Percentiles rank a stretch among this genome's conserved stretches.
Evolutionary conservation across 257 asterid species (phyloP).

Genomic region (Lithospermum erythrorhizon): DNA sequence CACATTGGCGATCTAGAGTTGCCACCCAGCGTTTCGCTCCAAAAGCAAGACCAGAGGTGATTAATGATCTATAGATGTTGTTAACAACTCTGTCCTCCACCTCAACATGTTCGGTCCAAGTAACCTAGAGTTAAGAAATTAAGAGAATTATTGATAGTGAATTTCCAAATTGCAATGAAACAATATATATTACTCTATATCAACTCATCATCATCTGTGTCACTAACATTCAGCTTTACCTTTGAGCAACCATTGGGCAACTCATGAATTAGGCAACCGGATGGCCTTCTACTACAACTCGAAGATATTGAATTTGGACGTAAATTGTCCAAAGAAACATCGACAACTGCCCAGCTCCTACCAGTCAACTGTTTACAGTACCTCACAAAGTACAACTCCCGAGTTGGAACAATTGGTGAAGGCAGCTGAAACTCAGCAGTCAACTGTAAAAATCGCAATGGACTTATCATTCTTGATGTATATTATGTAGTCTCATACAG

Average conservation of each 20-base stretch:
- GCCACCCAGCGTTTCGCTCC: no score
- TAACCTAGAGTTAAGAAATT: no score
- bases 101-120: constrained; percentile 59
- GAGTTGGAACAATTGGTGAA: constrained; percentile 36
- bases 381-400: constrained; percentile 31
- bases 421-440: constrained; percentile 45
- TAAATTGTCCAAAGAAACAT: constrained; percentile 37
- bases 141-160: no score
- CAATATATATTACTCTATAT: no score
- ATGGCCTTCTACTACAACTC: constrained; percentile 43
- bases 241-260: constrained; percentile 30
- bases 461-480: no score
- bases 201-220: no score
- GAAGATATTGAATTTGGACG: not conserved
- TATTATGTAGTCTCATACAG: no score
- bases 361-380: constrained; percentile 23
- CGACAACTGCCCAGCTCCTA: constrained; percentile 42
- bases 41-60: constrained; percentile 40
- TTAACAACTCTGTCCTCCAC: constrained; percentile 20
- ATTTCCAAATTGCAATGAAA: no score
- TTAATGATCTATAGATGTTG: constrained; percentile 27
- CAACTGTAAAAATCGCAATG: no score
- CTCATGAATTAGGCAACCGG: constrained; percentile 42
- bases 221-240: constrained; percentile 23
- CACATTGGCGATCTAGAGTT: constrained; percentile 33